Evolutionary conservation across 495 filamentous ascomycete genomes (phyloP), one percentile per base, ranked within the genome.

Genomic region (Gamarada debralockiae): DNA sequence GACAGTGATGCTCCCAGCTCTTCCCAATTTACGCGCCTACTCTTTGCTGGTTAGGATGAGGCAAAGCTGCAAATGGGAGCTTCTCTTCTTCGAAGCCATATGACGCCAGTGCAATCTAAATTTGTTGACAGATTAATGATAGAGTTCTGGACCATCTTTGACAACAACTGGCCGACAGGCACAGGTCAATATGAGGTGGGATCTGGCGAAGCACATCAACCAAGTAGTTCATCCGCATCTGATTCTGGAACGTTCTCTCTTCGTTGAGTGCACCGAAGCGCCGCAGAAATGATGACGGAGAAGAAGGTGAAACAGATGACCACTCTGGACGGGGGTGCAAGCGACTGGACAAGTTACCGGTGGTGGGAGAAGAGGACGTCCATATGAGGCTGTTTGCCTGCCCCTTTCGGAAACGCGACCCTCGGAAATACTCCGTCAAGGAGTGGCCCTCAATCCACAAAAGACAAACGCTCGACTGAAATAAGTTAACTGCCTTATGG

Each of bases 361-460:
- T 15, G 7, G 38, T 41, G 10, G 7, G 17, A 41, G 38, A 41
- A 41, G 38, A 14, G 6, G 17, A 41, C 7, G 9, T 41, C 7
- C 12, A 13, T 41, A 7, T 41, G 9, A 41, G 38, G 38, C 38
- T 8, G 7, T 52, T 52, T 33, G 50, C 50, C 12, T 52, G 50
- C 33, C 50, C 50, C 1, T 52, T 3, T 44, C 38, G 50, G 18
- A 52, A 52, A 45, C 37, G 39, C 17, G 27, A 52, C 22, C 38
- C 50, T 3, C 40, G 24, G 17, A 43, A 43, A 31, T 52, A 52
- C 23, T 45, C 21, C 12, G 27, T 33, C 18, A 8, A 23, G 6
- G 21, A 33, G 15, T 43, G 50, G 38, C 22, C 9, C 33, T 48
- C n/a, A 40, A 15, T 13, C 22, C 52, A 15, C 38, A 45, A 6